Conservation (phyloP, 495 filamentous ascomycete species). For the Glonium stellatum region DNA sequence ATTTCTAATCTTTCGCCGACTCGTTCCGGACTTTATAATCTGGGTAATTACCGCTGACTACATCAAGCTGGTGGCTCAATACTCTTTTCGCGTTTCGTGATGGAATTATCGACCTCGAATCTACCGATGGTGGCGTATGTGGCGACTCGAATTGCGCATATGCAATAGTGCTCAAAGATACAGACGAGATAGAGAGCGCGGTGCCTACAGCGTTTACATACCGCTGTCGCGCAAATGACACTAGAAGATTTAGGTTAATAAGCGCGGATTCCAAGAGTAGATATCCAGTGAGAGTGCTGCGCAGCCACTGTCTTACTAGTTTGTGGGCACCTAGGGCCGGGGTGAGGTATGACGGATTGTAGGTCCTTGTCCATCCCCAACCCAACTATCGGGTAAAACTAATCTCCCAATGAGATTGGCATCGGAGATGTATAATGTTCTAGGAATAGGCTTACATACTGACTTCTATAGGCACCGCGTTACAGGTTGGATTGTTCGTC, state of each 20-base stretch:
- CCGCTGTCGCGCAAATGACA: conserved; percentile 22
- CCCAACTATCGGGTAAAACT: background rate
- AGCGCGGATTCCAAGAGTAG: conserved; percentile 25
- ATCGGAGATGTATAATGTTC: no score
- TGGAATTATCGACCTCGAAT: conserved; percentile 35
- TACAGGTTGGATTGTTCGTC: conserved; percentile 20
- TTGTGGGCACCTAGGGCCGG: conserved; percentile 35
- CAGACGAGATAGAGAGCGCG: conserved; percentile 26
- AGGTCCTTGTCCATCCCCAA: conserved; percentile 10
- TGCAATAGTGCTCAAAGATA: conserved; percentile 32
- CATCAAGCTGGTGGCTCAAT: conserved; percentile 37
- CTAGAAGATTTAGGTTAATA: conserved; percentile 33
- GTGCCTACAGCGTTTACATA: conserved; percentile 29
- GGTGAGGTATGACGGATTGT: conserved; percentile 39
- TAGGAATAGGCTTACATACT: background rate
- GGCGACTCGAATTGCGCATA: conserved; percentile 33
- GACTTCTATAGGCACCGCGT: conserved; percentile 25
- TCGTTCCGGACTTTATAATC: conserved; percentile 1
- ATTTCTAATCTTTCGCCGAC: background rate
- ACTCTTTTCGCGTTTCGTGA: conserved; percentile 33
- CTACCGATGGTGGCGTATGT: conserved; percentile 29
- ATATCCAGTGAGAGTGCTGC: conserved; percentile 31
- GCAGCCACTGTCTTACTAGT: conserved; percentile 31
- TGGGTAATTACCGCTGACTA: background rate
- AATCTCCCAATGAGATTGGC: no score